Conservation (phyloP, 257 asterid species). For the Solanum chaucha region DNA sequence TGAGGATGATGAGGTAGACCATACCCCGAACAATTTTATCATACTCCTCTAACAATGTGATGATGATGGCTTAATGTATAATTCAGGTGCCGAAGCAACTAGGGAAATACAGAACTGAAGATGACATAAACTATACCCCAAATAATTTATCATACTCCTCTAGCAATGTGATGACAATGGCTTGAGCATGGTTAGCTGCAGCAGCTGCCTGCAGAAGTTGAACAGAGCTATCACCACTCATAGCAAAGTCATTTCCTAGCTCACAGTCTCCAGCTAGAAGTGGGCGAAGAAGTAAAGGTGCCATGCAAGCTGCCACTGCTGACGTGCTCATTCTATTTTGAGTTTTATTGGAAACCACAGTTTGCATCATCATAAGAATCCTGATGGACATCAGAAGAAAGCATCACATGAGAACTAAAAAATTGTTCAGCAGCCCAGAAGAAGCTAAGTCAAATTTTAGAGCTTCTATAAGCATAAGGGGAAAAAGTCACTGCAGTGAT, state of each 20-base stretch:
- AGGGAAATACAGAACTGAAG: background rate
- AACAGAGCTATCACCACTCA: constrained; percentile 82
- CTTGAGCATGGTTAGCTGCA: constrained; percentile 99
- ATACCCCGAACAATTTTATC: constrained; percentile 71
- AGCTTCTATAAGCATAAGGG: background rate
- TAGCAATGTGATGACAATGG: constrained; percentile 80
- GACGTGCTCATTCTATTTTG: constrained; percentile 89
- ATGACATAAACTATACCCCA: constrained; percentile 60
- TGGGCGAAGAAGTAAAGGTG: constrained; percentile 96
- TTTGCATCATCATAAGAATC: constrained; percentile 86
- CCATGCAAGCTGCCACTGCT: constrained; percentile 99
- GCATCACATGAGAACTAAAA: background rate
- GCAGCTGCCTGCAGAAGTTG: constrained; percentile 99
- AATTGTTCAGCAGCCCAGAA: background rate
- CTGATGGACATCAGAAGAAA: constrained; percentile 33
- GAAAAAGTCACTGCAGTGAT: background rate
- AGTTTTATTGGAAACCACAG: constrained; percentile 67
- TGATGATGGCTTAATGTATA: constrained; percentile 51
- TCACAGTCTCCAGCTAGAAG: constrained; percentile 98
- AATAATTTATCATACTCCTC: constrained; percentile 80
- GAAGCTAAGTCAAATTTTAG: background rate
- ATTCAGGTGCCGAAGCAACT: constrained; percentile 2
- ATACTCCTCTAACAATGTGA: constrained; percentile 83
- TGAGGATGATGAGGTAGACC: constrained; percentile 3
- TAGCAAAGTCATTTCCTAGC: constrained; percentile 51